Evolutionary conservation across 495 filamentous ascomycete genomes (phyloP), one percentile per base, ranked within the genome.

Genomic region (Haplographium delicatum): DNA sequence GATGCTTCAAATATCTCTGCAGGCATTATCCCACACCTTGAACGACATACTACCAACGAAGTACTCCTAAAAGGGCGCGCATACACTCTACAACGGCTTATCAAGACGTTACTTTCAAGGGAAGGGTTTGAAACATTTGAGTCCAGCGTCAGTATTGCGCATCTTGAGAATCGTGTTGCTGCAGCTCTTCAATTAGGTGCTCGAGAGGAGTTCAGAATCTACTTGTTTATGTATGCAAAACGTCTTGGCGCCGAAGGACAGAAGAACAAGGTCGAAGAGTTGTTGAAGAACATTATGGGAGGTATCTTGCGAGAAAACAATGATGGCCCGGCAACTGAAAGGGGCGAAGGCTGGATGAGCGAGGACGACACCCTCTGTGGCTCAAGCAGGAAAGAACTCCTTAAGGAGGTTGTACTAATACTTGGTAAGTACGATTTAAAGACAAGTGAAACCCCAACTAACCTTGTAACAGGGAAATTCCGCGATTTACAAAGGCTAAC

Each of bases 191-290:
- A 87, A 34, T 71, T 99, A 1, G 89, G 88, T 7, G 83, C 91
- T 0, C 83, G 81, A 56, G 90, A 95, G 30, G 93, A 97, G 62
- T 97, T 96, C 69, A 77, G 86, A 48, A 70, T 94, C 1, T 95
- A 95, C 60, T 67, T 97, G 5, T 83, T 88, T 55, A 97, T 97
- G 88, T 99, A 97, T 57, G 91, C 88, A 1, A 96, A 95, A 68
- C 80, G 94, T 3, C 80, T 99, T 23, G 93, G 94, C 1, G 88
- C 88, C 0, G 94, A 99, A 62, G 90, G 90, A 0, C 66, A 89
- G 54, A 81, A 82, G 58, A 72, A 74, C 30, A 99, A 97, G 67
- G 88, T 96, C 1, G 93, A 96, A 59, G 94, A 97, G 71, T 66
- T 99, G 6, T 67, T 96, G 26, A 82, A 85, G 50, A 82, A 81